Base-by-base conservation (phyloP, 805 yeast species). In the Saturnispora kantuleensis region DNA sequence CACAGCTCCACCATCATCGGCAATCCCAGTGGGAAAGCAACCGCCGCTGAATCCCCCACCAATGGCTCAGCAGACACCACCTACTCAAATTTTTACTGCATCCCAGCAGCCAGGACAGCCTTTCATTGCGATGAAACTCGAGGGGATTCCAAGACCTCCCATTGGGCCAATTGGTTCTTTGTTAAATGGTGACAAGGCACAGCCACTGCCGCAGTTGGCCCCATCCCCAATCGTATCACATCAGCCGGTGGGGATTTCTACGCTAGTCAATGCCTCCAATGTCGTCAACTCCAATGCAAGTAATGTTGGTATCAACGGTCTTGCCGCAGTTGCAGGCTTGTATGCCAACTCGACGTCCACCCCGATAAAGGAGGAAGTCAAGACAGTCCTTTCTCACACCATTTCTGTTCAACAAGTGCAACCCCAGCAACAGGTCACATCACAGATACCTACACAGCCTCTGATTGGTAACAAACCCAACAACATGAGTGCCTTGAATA, bases 401-500 rank as follows among this genome's bases (percentile, higher is more conserved):
- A 21, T 21, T 7, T 6, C 26, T 21, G 26, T 21, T 21, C 54
- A 21, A 33, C 42, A 15, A 31, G 47, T 16, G 37, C 50, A 38
- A 38, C 53, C 37, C 5, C 39, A 40, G 28, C 35, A 17, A 26
- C 31, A 13, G 2, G 28, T n/a, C 1, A 36, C 37, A n/a, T 33
- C 18, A 30, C 39, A 5, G 10, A 13, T 10, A 26, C 34, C 3
- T 31, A 43, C 13, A 12, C 40, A 38, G 13, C 17, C 34, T 30
- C 41, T 16, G 29, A 13, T n/a, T 38, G 17, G 4, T 31, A 29
- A 38, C 45, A 30, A 40, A 35, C 41, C 38, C 5, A 50, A 50
- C 17, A 62, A 59, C 2, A 46, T 62, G 44, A 63, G 65, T 48
- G 65, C 68, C 1, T 50, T 63, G 11, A 66, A 62, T 48, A 66